Percentiles rank a stretch among this genome's conserved stretches.
These are phyloP conservation scores for Hanseniaspora clermontiae DNA, from an alignment of 805 yeast species.

Conservation along the genomic window DNA sequence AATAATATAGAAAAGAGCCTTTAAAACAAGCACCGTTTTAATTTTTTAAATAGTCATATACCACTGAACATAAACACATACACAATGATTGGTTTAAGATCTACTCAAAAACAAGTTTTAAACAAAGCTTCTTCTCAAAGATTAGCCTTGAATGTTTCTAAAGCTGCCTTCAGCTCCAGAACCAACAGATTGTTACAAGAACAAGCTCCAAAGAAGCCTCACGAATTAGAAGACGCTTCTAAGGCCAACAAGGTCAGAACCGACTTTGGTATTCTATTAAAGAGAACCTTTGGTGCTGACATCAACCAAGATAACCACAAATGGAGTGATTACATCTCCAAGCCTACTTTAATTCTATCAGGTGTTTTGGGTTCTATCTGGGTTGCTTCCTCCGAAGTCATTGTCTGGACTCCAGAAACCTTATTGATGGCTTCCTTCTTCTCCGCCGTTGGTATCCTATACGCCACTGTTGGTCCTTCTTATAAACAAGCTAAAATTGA, in stretches of 20 bases:
- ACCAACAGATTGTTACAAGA: slow-evolving; percentile 12
- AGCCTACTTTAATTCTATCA: slow-evolving; percentile 92
- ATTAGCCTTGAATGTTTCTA: slow-evolving; percentile 9
- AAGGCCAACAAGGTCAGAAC: slow-evolving; percentile 11
- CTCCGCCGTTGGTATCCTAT: slow-evolving; percentile 59
- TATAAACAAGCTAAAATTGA: slow-evolving; percentile 38
- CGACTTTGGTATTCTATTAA: slow-evolving; percentile 10
- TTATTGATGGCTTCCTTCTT: slow-evolving; percentile 69
- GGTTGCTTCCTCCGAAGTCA: slow-evolving; percentile 85
- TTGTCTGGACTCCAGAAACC: slow-evolving; percentile 90
- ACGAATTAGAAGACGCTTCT: slow-evolving; percentile 11
- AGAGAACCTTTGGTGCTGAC: slow-evolving; percentile 13
- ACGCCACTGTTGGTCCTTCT: slow-evolving; percentile 85
- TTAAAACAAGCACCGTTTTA: not conserved
- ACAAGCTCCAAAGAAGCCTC: slow-evolving; percentile 14
- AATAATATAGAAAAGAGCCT: not conserved
- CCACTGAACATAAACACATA: not conserved
- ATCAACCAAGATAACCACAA: slow-evolving; percentile 13
- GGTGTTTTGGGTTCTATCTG: slow-evolving; percentile 87
- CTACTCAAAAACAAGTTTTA: slow-evolving; percentile 12
- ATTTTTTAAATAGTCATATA: not conserved
- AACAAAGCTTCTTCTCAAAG: slow-evolving; percentile 13
- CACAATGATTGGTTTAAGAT: slow-evolving; percentile 13
- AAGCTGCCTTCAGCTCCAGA: slow-evolving; percentile 11
- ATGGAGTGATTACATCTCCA: slow-evolving; percentile 23